Evolutionary conservation across 148 eudicot genomes (phyloP), one percentile per base, ranked within the genome.

Genomic region (Vaccinium corymbosum): DNA sequence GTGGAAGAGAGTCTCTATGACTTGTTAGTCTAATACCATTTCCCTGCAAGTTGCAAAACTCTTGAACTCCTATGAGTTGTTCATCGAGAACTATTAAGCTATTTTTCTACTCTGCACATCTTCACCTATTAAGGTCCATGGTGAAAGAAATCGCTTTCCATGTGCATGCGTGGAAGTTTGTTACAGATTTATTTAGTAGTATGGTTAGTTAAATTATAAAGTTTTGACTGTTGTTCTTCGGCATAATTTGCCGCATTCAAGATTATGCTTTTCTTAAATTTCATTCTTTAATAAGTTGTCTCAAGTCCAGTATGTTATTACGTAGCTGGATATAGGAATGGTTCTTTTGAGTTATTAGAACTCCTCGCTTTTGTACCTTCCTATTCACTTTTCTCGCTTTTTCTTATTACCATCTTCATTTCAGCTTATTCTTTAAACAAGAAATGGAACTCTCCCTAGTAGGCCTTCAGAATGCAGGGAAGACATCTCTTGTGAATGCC

Each of bases 391-490:
- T 27, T 27, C 16, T 13, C 7, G 27, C 70, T 68, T 68, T 14
- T 0, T 29, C 56, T 77, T 72, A 72, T 81, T 89, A 84, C 42
- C 72, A n/a, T 79, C 57, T 86, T 77, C 72, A 32, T 88, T 74
- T 64, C 93, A 95, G 98, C 87, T 83, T 95, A 29, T 94, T 95
- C 87, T 94, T 87, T 79, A 95, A 95, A 88, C 98, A 94, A 91
- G 98, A 95, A 89, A 95, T 95, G 98, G 98, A 95, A 87, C 93
- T 95, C 35, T 94, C 98, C 74, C 94, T 95, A 7, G 89, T 95
- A 42, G 98, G 98, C 79, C 98, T 95, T 84, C 98, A 95, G 84
- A 92, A 95, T 90, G 98, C 98, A 32, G 98, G 98, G 73, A 95
- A 95, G 83, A 93, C 98, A 4, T 92, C 98, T 77, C 95, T 95